Evolutionary conservation across 2,329 filamentous ascomycete genomes (phyloP).

Genomic region (Pseudopyrenochaeta lycopersici): DNA sequence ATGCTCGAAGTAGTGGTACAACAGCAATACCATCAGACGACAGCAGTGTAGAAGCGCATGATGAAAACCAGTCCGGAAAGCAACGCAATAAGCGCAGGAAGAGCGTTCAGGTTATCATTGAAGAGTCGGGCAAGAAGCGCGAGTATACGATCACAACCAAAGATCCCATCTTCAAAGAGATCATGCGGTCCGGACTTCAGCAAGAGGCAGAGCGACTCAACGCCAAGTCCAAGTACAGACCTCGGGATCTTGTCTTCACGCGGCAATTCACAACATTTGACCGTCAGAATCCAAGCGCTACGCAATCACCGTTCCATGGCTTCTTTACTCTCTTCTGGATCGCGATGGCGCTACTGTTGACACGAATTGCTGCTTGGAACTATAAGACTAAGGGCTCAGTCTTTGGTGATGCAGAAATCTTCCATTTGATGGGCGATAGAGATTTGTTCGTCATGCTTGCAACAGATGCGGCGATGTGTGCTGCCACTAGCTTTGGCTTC

Average conservation of each 20-base stretch:
- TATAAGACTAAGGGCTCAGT: conserved; percentile 73
- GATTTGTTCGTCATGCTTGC: conserved; percentile 62
- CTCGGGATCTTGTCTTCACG: conserved; percentile 73
- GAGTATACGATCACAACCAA: conserved; percentile 61
- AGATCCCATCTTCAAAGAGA: conserved; percentile 59
- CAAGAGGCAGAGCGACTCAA: conserved; percentile 48
- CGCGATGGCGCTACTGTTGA: conserved; percentile 70
- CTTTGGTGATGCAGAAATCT: conserved; percentile 75
- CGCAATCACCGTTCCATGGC: conserved; percentile 77
- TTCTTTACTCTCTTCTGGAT: conserved; percentile 86
- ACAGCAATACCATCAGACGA: conserved; percentile 37
- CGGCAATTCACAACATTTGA: conserved; percentile 79
- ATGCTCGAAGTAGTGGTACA: conserved; percentile 39
- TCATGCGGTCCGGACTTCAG: conserved; percentile 55
- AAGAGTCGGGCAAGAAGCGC: conserved; percentile 56
- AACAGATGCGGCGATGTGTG: conserved; percentile 76
- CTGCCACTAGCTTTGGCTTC: conserved; percentile 70
- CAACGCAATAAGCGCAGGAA: conserved; percentile 35
- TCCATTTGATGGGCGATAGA: conserved; percentile 71
- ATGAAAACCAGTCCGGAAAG: conserved; percentile 5
- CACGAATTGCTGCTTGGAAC: conserved; percentile 73
- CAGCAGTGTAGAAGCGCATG: conserved; percentile 21
- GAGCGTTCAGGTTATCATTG: conserved; percentile 58
- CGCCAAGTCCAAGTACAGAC: conserved; percentile 50
- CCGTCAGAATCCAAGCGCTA: conserved; percentile 70